Percentiles rank a stretch among this genome's conserved stretches.
These are phyloP conservation scores for Ophiostoma sp. DNA, from an alignment of 2,329 filamentous ascomycete genomes.

Conservation along the genomic window DNA sequence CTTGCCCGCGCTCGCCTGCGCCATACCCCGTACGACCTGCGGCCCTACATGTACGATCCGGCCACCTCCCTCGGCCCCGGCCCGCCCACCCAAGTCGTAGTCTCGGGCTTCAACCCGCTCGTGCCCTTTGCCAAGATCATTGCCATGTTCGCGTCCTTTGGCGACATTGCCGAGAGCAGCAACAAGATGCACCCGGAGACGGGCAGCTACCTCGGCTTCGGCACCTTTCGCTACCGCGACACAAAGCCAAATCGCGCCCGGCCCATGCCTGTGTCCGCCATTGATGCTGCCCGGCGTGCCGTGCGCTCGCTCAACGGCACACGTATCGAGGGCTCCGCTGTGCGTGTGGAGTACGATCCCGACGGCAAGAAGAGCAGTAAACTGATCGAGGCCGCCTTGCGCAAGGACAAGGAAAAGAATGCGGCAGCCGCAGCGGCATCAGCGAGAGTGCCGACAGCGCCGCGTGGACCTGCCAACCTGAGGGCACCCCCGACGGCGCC, in stretches of 20 bases:
- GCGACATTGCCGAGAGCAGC: conserved; percentile 82
- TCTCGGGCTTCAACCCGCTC: conserved; percentile 93
- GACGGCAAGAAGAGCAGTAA: conserved; percentile 77
- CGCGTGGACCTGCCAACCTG: conserved; percentile 42
- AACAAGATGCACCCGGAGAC: conserved; percentile 95
- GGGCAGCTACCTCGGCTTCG: conserved; percentile 89
- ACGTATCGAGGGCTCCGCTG: conserved; percentile 68
- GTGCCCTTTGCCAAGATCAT: conserved; percentile 72
- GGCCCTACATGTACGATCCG: conserved; percentile 74
- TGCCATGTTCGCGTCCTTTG: conserved; percentile 71
- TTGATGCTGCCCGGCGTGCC: conserved; percentile 75
- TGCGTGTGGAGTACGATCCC: conserved; percentile 82
- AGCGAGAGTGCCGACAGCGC: conserved; percentile 32
- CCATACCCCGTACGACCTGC: conserved; percentile 70
- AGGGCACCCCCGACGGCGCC: conserved; percentile 78
- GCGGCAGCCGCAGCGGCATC: conserved; percentile 23
- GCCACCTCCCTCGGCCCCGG: conserved; percentile 82
- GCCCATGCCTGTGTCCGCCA: conserved; percentile 56
- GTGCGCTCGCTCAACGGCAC: conserved; percentile 70
- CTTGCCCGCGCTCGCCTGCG: conserved; percentile 65
- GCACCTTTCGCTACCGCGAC: conserved; percentile 84
- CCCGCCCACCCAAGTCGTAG: conserved; percentile 83
- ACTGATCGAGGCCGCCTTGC: conserved; percentile 69
- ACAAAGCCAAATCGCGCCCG: conserved; percentile 50
- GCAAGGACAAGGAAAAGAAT: conserved; percentile 56